These are phyloP conservation scores for Sphaerostilbella broomeana DNA, from an alignment of 2,329 filamentous ascomycete species.

Conservation along the genomic window DNA sequence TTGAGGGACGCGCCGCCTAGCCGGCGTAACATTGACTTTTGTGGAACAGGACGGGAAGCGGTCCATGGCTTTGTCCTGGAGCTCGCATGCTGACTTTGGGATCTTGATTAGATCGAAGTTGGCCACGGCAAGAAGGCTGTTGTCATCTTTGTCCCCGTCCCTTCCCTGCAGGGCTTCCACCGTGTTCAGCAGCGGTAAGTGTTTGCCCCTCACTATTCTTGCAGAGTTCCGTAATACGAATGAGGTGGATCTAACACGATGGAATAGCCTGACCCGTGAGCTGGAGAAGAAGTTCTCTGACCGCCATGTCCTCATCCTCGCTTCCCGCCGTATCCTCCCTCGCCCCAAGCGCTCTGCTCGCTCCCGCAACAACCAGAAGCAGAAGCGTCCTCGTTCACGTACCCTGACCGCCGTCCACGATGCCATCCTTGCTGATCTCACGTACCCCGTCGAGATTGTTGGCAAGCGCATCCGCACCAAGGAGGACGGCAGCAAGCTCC, in stretches of 20 bases:
- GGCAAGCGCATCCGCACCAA: slow-evolving; percentile 98
- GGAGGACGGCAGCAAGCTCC: slow-evolving; percentile 96
- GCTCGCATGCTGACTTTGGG: slow-evolving; percentile 69
- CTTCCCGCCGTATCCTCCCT: slow-evolving; percentile 96
- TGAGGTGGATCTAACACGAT: neutral
- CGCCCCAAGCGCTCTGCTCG: slow-evolving; percentile 97
- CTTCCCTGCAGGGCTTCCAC: slow-evolving; percentile 97
- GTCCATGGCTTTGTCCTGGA: slow-evolving; percentile 66
- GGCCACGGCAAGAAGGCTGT: slow-evolving; percentile 99
- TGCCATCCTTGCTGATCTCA: slow-evolving; percentile 93
- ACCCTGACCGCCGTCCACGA: slow-evolving; percentile 99
- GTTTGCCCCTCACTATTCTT: slow-evolving; percentile 3
- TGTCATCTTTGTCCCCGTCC: slow-evolving; percentile 99
- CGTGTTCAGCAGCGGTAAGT: slow-evolving; percentile 98
- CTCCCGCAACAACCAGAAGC: slow-evolving; percentile 90
- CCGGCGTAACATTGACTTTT: slow-evolving; percentile 37
- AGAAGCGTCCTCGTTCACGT: slow-evolving; percentile 97
- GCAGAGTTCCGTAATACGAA: neutral
- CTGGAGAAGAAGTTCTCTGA: slow-evolving; percentile 99
- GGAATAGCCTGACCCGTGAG: slow-evolving; percentile 86
- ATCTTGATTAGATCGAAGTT: slow-evolving; percentile 88
- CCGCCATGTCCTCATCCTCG: slow-evolving; percentile 98
- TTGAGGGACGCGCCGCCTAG: slow-evolving; percentile 23
- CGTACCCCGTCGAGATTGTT: slow-evolving; percentile 99
- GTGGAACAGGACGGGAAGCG: slow-evolving; percentile 69